These are phyloP conservation scores for Vaccinium darrowii DNA, from an alignment of 148 eudicot species.

Conservation along the genomic window DNA sequence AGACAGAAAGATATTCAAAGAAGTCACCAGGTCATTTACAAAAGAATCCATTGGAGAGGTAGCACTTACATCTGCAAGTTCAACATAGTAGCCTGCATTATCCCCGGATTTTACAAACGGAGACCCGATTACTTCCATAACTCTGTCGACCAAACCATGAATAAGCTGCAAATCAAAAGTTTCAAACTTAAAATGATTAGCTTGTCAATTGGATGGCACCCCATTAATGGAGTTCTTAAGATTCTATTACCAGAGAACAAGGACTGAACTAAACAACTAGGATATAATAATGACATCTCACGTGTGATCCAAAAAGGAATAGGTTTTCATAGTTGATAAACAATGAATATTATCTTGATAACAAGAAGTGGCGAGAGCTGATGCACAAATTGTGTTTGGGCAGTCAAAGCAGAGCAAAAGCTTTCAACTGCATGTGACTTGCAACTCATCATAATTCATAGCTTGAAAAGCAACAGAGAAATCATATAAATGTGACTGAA, in stretches of 20 bases:
- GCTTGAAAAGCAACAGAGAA: not conserved
- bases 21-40: not conserved
- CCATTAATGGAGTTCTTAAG: not conserved
- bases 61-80: constrained; percentile 66
- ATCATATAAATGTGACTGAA: not conserved
- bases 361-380: not conserved
- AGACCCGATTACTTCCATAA: constrained; percentile 80
- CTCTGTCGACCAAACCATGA: constrained; percentile 83
- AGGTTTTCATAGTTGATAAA: not conserved
- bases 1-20: not conserved
- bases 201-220: not conserved
- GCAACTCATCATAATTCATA: not conserved
- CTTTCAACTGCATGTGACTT: not conserved
- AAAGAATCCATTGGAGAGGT: not conserved
- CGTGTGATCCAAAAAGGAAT: not conserved
- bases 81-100: constrained; percentile 70
- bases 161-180: constrained; percentile 54
- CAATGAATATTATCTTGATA: no score
- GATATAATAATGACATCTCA: not conserved
- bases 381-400: not conserved
- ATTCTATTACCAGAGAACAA: not conserved
- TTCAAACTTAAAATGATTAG: not conserved
- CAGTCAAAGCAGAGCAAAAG: not conserved
- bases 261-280: not conserved
- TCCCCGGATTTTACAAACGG: constrained; percentile 69